phyloP scores from a whole-genome alignment of 768 basidiomycete species.

The Macrolepiota albuminosa region DNA sequence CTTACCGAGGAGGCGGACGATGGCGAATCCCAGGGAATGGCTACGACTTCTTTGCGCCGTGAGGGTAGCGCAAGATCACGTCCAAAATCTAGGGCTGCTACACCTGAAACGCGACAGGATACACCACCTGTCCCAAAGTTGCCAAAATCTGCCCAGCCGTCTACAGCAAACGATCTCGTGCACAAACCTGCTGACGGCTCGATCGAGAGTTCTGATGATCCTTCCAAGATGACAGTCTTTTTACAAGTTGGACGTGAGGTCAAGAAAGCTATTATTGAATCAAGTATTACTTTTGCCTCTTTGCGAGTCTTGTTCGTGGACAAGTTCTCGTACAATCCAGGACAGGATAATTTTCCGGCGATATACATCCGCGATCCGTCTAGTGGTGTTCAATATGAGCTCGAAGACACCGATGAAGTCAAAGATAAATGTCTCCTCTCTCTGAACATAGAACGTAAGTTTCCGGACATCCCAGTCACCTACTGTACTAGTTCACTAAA shows the following conservation, averaged over 20 bases:
- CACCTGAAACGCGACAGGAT: slow-evolving; percentile 32
- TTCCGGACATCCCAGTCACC: background rate
- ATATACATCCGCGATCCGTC: slow-evolving; percentile 93
- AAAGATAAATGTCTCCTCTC: slow-evolving; percentile 85
- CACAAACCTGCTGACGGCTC: slow-evolving; percentile 7
- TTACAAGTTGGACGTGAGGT: slow-evolving; percentile 88
- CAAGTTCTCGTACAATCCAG: slow-evolving; percentile 91
- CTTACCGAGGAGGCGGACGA: slow-evolving; percentile 69
- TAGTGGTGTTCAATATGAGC: slow-evolving; percentile 91
- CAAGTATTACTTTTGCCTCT: slow-evolving; percentile 63
- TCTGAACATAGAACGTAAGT: slow-evolving; percentile 93
- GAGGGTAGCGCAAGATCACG: slow-evolving; percentile 24
- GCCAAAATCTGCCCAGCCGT: slow-evolving; percentile 39
- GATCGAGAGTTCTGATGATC: slow-evolving; percentile 16
- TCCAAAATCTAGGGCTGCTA: slow-evolving; percentile 27
- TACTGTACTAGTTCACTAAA: background rate
- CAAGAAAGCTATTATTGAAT: slow-evolving; percentile 77
- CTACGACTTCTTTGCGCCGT: slow-evolving; percentile 20
- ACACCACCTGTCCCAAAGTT: slow-evolving; percentile 44
- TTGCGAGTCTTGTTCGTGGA: slow-evolving; percentile 90
- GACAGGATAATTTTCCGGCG: slow-evolving; percentile 88
- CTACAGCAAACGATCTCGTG: slow-evolving; percentile 10
- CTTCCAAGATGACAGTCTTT: slow-evolving; percentile 65
- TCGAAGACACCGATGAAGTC: slow-evolving; percentile 93
- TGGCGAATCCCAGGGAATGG: slow-evolving; percentile 31